A percentile compares a stretch with the other conserved stretches of the same genome.
Evolutionary conservation across 352 stramenopile species (phyloP).

Genomic region (Salisapilia sapeloensis): DNA sequence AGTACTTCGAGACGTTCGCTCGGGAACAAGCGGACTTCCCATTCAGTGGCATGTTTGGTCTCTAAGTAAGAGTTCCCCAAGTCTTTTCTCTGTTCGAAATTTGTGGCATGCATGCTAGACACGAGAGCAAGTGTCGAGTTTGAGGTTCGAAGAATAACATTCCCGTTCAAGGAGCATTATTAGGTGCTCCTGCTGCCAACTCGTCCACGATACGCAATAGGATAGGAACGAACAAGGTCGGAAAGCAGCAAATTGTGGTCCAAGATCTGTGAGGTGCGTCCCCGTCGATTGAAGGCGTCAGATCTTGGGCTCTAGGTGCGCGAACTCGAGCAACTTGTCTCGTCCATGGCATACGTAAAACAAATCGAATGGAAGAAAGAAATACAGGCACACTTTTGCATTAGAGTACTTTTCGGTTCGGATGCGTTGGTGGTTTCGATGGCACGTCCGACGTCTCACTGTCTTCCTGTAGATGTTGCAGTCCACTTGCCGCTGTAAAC

Average conservation of each 20-base stretch:
- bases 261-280: conserved; percentile 22
- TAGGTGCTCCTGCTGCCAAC: conserved; percentile 80
- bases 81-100: background rate
- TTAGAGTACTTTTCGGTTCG: conserved; percentile 40
- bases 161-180: conserved; percentile 77
- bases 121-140: background rate
- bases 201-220: too few species aligned
- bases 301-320: conserved; percentile 42
- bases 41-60: conserved; percentile 63
- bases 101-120: background rate
- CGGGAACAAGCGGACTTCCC: conserved; percentile 85
- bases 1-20: conserved; percentile 97
- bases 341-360: background rate
- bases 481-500: conserved; percentile 4
- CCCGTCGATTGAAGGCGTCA: conserved; percentile 31
- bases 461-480: background rate
- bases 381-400: background rate
- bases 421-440: conserved; percentile 25
- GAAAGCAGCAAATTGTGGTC: conserved; percentile 33
- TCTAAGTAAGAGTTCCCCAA: conserved; percentile 29
- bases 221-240: conserved; percentile 40
- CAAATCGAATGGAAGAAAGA: background rate
- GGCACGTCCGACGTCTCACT: conserved; percentile 8
- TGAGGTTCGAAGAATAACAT: conserved; percentile 5
- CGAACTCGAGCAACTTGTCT: conserved; percentile 28